These are phyloP conservation scores for Pterocarpus santalinus DNA, from an alignment of 306 rosid genomes.

Conservation along the genomic window DNA sequence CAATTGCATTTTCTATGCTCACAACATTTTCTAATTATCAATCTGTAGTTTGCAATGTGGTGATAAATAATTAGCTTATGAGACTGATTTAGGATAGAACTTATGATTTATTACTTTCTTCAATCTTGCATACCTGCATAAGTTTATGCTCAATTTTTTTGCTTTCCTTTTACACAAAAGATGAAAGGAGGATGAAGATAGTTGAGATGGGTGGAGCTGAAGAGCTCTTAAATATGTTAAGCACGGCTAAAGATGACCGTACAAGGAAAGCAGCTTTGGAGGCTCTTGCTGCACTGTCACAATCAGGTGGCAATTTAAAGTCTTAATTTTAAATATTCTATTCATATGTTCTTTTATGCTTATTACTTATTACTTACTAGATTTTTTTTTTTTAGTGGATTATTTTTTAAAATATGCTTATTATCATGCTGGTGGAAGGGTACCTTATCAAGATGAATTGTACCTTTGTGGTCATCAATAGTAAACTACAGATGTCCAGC, in stretches of 20 bases:
- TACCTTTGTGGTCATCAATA: background rate
- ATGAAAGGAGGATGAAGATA: constrained; percentile 83
- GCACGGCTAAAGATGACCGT: constrained; percentile 84
- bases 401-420: too few species aligned
- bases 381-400: too few species aligned
- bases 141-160: constrained; percentile 26
- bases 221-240: constrained; percentile 82
- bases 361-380: background rate
- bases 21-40: constrained; percentile 19
- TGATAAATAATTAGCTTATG: background rate
- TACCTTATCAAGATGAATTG: background rate
- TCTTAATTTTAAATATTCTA: background rate
- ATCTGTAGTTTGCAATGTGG: constrained; percentile 4
- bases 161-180: constrained; percentile 52
- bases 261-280: constrained; percentile 82
- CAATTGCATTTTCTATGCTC: constrained; percentile 8
- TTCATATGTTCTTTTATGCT: background rate
- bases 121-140: constrained; percentile 25
- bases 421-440: too few species aligned
- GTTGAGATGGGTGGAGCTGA: constrained; percentile 81
- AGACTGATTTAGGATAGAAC: constrained; percentile 36
- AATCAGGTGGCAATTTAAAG: constrained; percentile 59
- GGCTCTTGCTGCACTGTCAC: constrained; percentile 72
- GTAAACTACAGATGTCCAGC: background rate
- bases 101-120: constrained; percentile 26